Conservation (phyloP, 2,329 filamentous ascomycete genomes). For the Coniosporium tulheliwenetii region DNA sequence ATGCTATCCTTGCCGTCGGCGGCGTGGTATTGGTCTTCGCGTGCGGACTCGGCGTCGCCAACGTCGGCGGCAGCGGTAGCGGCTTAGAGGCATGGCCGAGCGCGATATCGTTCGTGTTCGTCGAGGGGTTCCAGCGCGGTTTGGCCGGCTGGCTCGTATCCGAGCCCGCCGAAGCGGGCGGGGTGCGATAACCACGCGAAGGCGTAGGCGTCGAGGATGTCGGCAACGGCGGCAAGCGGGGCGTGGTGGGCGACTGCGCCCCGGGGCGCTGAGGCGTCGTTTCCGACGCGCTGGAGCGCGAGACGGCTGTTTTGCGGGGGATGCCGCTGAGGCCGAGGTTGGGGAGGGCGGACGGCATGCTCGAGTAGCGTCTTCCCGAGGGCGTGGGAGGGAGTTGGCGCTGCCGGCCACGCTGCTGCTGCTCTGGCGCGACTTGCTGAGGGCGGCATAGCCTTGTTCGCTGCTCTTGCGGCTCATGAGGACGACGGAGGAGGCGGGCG, state of each 20-base stretch:
- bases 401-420: constrained; percentile 28
- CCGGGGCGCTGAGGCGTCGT: not conserved
- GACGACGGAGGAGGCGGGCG: constrained; percentile 51
- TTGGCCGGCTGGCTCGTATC: constrained; percentile 7
- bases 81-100: constrained; percentile 23
- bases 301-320: constrained; percentile 9
- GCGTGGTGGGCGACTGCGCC: constrained; percentile 10
- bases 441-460: constrained; percentile 23
- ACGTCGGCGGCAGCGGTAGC: not conserved
- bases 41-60: constrained; percentile 4
- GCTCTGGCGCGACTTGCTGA: constrained; percentile 29
- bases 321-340: constrained; percentile 12
- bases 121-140: constrained; percentile 22
- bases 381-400: constrained; percentile 23
- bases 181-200: constrained; percentile 9
- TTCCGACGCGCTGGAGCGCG: constrained; percentile 8
- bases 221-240: constrained; percentile 1
- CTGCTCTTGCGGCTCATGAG: constrained; percentile 35
- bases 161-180: constrained; percentile 10
- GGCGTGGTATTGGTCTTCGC: constrained; percentile 12
- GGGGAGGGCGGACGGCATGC: constrained; percentile 20
- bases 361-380: constrained; percentile 30
- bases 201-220: not conserved
- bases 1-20: constrained; percentile 14
- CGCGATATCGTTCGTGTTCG: constrained; percentile 20